phyloP scores from a whole-genome alignment of 2,329 filamentous ascomycete genomes.

The Phyllosticta citriasiana region DNA sequence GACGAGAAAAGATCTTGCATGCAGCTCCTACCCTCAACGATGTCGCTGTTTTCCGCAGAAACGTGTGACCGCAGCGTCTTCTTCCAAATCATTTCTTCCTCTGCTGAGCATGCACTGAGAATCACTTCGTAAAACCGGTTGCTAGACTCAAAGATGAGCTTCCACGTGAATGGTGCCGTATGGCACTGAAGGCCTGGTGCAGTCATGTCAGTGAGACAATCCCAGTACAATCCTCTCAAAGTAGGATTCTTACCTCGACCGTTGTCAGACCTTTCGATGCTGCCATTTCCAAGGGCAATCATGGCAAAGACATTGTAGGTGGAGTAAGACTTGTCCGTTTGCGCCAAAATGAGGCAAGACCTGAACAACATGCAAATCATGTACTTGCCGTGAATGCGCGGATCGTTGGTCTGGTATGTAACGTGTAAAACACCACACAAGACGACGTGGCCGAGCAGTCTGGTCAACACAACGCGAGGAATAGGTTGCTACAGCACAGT shows the following conservation, averaged over 20 bases:
- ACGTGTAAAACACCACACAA: slow-evolving; percentile 77
- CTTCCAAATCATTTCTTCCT: slow-evolving; percentile 75
- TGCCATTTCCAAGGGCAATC: slow-evolving; percentile 56
- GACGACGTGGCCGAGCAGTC: slow-evolving; percentile 67
- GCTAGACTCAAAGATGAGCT: slow-evolving; percentile 70
- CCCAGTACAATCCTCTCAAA: background rate
- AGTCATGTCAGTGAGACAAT: slow-evolving; percentile 11
- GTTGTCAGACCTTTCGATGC: slow-evolving; percentile 64
- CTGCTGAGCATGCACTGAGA: slow-evolving; percentile 72
- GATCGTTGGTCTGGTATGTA: slow-evolving; percentile 62
- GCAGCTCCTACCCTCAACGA: slow-evolving; percentile 38
- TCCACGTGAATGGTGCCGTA: slow-evolving; percentile 83
- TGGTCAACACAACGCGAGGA: slow-evolving; percentile 42
- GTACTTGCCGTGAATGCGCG: slow-evolving; percentile 62
- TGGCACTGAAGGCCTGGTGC: slow-evolving; percentile 66
- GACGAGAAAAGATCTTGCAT: slow-evolving; percentile 48
- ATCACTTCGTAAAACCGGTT: slow-evolving; percentile 75
- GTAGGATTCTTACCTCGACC: slow-evolving; percentile 49
- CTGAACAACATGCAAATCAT: slow-evolving; percentile 80
- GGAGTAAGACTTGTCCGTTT: slow-evolving; percentile 51
- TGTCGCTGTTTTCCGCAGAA: slow-evolving; percentile 40
- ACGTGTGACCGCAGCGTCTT: slow-evolving; percentile 50
- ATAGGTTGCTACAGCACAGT: background rate
- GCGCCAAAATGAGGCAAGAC: slow-evolving; percentile 67
- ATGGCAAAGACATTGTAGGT: slow-evolving; percentile 67